Conservation (phyloP, 2,329 filamentous ascomycete species). For the Beauveria caledonica region DNA sequence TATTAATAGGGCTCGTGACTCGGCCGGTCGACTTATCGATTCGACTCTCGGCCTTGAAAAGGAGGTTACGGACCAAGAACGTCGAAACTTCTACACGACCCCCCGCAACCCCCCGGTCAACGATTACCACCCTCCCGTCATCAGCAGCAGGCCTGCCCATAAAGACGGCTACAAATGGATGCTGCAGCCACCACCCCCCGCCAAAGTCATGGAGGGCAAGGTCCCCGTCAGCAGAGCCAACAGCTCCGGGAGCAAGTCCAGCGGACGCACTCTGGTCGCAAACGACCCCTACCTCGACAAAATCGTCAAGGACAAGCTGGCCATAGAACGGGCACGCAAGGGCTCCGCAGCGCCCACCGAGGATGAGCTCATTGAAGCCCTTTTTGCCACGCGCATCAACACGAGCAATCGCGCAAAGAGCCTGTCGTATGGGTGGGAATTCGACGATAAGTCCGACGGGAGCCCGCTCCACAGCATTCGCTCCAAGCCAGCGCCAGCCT, state of each 20-base stretch:
- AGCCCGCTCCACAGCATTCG: slow-evolving; percentile 20
- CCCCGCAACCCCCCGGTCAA: slow-evolving; percentile 67
- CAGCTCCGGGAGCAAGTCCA: slow-evolving; percentile 47
- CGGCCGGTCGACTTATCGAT: slow-evolving; percentile 46
- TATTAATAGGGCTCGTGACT: slow-evolving; percentile 50
- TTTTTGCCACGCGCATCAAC: slow-evolving; percentile 27
- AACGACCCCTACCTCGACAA: slow-evolving; percentile 36
- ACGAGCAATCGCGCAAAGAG: slow-evolving; percentile 28
- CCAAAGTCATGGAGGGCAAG: slow-evolving; percentile 86
- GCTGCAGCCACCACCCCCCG: slow-evolving; percentile 83
- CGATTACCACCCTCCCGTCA: slow-evolving; percentile 77
- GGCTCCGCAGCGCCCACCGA: slow-evolving; percentile 32
- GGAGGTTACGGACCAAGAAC: slow-evolving; percentile 41
- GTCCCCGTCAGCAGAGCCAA: slow-evolving; percentile 57
- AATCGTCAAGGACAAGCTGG: slow-evolving; percentile 35
- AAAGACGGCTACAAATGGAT: slow-evolving; percentile 77
- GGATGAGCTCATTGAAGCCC: slow-evolving; percentile 35
- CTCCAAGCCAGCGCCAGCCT: slow-evolving; percentile 20
- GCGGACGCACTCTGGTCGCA: slow-evolving; percentile 33
- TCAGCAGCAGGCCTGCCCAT: slow-evolving; percentile 63
- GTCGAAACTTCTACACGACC: slow-evolving; percentile 54
- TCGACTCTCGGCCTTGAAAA: slow-evolving; percentile 44
- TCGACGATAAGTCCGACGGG: slow-evolving; percentile 25
- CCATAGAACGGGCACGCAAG: slow-evolving; percentile 38
- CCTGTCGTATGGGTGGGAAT: slow-evolving; percentile 27